A percentile compares a stretch with the other conserved stretches of the same genome.
These are phyloP conservation scores for Lodderomyces orthopsilosis DNA, from an alignment of 1,139 yeast genomes.

Conservation along the genomic window DNA sequence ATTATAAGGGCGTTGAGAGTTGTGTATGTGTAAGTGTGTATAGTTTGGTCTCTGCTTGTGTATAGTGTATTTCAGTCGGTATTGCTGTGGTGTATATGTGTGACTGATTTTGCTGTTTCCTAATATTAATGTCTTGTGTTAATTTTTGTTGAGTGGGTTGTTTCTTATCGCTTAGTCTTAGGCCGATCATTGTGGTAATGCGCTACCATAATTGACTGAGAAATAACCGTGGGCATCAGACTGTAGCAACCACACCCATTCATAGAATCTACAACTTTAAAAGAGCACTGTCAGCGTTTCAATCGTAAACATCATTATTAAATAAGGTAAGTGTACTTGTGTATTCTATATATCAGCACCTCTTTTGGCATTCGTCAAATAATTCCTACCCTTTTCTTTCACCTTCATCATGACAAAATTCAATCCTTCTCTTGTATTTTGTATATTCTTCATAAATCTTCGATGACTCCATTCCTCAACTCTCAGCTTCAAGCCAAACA, in stretches of 20 bases:
- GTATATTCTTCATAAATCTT: conserved; percentile 65
- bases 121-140: not conserved
- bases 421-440: conserved; percentile 70
- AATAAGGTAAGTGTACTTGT: not conserved
- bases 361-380: not conserved
- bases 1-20: not conserved
- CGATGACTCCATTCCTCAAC: conserved; percentile 83
- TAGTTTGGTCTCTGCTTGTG: too few relatives aligned
- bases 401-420: conserved; percentile 67
- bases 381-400: conserved; percentile 17
- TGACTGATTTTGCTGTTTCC: not conserved
- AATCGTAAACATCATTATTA: not conserved
- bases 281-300: not conserved
- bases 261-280: not conserved
- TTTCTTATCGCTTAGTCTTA: not conserved
- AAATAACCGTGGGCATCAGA: too few relatives aligned
- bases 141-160: too few relatives aligned
- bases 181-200: too few relatives aligned
- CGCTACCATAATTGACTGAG: too few relatives aligned
- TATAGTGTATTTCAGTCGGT: too few relatives aligned
- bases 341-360: not conserved
- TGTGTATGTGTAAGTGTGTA: not conserved
- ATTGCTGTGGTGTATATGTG: not conserved
- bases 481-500: conserved; percentile 63
- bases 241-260: too few relatives aligned